Percentiles rank a stretch among this genome's conserved stretches.
These are phyloP conservation scores for Cupressus sempervirens DNA, from an alignment of 75 land plant genomes.

Conservation along the genomic window DNA sequence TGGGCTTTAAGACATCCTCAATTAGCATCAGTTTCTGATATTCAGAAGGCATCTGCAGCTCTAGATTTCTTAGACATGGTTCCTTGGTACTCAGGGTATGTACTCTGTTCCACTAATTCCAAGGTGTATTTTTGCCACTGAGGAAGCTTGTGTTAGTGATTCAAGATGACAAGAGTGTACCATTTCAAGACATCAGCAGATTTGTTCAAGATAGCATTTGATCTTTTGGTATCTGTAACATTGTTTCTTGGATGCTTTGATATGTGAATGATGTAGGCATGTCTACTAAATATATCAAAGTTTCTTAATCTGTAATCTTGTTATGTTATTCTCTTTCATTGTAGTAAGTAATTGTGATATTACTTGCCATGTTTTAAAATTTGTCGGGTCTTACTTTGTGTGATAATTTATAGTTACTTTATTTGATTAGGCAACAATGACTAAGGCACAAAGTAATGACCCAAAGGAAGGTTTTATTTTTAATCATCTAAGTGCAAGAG, in stretches of 20 bases:
- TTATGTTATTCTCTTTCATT: slow-evolving; percentile 6
- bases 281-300: background rate
- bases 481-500: slow-evolving; percentile 60
- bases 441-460: slow-evolving; percentile 44
- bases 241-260: slow-evolving; percentile 98
- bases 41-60: slow-evolving; percentile 55
- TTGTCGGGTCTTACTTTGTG: background rate
- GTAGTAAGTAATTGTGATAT: background rate
- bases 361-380: background rate
- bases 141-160: background rate
- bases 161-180: background rate
- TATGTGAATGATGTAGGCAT: slow-evolving; percentile 99
- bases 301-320: background rate
- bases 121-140: background rate
- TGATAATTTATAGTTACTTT: background rate
- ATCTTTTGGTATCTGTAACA: slow-evolving; percentile 93
- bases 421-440: slow-evolving; percentile 80
- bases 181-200: slow-evolving; percentile 94
- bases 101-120: background rate
- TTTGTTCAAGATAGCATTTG: slow-evolving; percentile 96
- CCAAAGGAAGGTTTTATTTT: slow-evolving; percentile 65
- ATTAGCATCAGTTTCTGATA: slow-evolving; percentile 59
- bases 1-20: slow-evolving; percentile 97
- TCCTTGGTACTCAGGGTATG: slow-evolving; percentile 99
- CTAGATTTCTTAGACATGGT: slow-evolving; percentile 98